Conservation (phyloP, 805 yeast genomes). For the Myxozyma udenii region DNA sequence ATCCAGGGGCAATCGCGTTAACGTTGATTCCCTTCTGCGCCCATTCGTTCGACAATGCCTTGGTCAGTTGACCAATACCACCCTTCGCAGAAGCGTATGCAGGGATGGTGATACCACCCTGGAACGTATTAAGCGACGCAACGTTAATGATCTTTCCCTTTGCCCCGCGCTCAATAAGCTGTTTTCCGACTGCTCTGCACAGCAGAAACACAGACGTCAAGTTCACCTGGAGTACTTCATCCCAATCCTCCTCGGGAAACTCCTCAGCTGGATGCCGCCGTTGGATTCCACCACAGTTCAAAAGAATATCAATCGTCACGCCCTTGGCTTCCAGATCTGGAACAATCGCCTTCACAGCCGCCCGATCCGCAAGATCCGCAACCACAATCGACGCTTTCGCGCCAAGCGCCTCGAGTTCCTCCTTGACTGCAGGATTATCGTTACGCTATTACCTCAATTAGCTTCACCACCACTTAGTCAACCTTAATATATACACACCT, state of each 20-base stretch:
- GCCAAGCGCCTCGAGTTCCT: conserved; percentile 35
- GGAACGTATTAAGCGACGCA: conserved; percentile 45
- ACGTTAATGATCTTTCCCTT: conserved; percentile 47
- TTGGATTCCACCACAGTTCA: conserved; percentile 47
- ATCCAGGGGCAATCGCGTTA: conserved; percentile 52
- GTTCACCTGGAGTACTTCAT: conserved; percentile 44
- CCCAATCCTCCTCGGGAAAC: conserved; percentile 43
- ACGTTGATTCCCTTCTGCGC: conserved; percentile 45
- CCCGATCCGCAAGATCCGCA: conserved; percentile 34
- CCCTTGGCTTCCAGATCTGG: conserved; percentile 37
- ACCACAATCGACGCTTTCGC: conserved; percentile 33
- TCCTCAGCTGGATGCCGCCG: conserved; percentile 39
- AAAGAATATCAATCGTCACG: conserved; percentile 41
- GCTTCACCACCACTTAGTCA: background rate
- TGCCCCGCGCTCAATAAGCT: conserved; percentile 39
- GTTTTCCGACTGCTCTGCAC: conserved; percentile 42
- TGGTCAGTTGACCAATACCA: conserved; percentile 41
- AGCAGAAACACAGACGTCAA: conserved; percentile 42
- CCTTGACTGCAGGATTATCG: conserved; percentile 32
- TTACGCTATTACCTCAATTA: conserved; percentile 11
- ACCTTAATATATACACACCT: conserved; percentile 25
- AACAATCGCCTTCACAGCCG: conserved; percentile 37
- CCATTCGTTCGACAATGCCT: conserved; percentile 48
- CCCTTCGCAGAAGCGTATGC: conserved; percentile 47
- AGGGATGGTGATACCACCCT: conserved; percentile 43